These are phyloP conservation scores for Lactifluus subvellereus DNA, from an alignment of 768 basidiomycete genomes.

Conservation along the genomic window DNA sequence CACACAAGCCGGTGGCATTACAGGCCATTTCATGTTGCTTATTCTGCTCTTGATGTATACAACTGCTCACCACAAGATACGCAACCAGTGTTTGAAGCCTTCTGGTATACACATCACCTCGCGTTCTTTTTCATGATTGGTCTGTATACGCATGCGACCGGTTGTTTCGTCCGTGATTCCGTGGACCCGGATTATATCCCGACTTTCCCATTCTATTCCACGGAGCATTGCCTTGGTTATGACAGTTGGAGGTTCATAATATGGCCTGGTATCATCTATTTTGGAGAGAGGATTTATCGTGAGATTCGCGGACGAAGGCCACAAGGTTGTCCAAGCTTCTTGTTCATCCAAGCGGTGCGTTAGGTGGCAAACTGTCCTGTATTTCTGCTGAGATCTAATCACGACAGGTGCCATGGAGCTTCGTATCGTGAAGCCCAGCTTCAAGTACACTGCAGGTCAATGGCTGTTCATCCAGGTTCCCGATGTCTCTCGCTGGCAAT, in stretches of 20 bases:
- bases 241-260: conserved; percentile 86
- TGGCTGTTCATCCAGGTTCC: conserved; percentile 91
- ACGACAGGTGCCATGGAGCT: conserved; percentile 81
- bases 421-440: conserved; percentile 84
- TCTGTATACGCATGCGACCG: conserved; percentile 85
- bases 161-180: conserved; percentile 93
- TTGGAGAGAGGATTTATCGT: conserved; percentile 79
- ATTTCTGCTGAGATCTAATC: conserved; percentile 6
- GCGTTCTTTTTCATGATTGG: conserved; percentile 93
- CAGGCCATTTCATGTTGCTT: conserved; percentile 92
- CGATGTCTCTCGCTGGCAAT: conserved; percentile 76
- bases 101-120: conserved; percentile 96
- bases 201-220: conserved; percentile 83
- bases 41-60: conserved; percentile 92
- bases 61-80: conserved; percentile 84
- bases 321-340: conserved; percentile 83
- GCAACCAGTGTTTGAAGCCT: conserved; percentile 85
- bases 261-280: conserved; percentile 88
- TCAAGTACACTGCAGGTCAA: conserved; percentile 88
- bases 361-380: neutral
- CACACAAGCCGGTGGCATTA: conserved; percentile 83
- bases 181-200: conserved; percentile 59
- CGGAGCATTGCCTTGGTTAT: conserved; percentile 88
- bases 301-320: conserved; percentile 74
- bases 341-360: conserved; percentile 79